Base-by-base conservation (phyloP, 106 monocot species). In the Chionographis japonica region DNA sequence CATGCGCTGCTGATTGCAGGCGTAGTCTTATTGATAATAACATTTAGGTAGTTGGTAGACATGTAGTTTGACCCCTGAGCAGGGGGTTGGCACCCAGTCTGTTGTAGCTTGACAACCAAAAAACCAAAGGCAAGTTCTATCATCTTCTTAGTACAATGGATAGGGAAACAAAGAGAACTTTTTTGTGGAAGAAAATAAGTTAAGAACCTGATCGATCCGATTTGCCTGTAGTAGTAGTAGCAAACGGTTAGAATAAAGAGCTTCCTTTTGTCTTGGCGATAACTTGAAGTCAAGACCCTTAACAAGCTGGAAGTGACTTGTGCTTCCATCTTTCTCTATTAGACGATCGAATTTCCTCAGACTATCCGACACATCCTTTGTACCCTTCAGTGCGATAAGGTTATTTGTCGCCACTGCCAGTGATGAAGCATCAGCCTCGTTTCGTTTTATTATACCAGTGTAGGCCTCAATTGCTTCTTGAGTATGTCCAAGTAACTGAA, bases 151-250 rank as follows among this genome's bases (percentile, higher is more conserved):
- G 1, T 46, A 46, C 5, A 46, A 46, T 46, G 46, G 46, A 46
- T 46, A 46, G 8, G 46, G 46, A 46, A 46, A 46, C 46, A 46
- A 46, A 46, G 46, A 10, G 9, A 46, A 40, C 27, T 40, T 35
- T 3, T 14, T n/a, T 14, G 7, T 35, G 38, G 27, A 41, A 49
- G 10, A 12, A n/a, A 27, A 50, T 42, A 35, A 16, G 37, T 17
- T 2, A 37, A 20, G 43, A 61, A 98, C 98, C 90, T 98, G 98
- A 80, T 98, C 93, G 39, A 87, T 73, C 62, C 77, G 90, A 72
- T 98, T 98, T 37, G 90, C 72, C 60, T 90, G 98, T 64, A 98
- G 93, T 43, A 98, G 90, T 42, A 98, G 75, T 64, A 98, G 90
- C 73, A 90, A 63, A 50, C 83, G 68, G 37, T 93, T 93, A 4